Base-by-base conservation (phyloP, 495 filamentous ascomycete genomes). In the Xylaria nigripes region DNA sequence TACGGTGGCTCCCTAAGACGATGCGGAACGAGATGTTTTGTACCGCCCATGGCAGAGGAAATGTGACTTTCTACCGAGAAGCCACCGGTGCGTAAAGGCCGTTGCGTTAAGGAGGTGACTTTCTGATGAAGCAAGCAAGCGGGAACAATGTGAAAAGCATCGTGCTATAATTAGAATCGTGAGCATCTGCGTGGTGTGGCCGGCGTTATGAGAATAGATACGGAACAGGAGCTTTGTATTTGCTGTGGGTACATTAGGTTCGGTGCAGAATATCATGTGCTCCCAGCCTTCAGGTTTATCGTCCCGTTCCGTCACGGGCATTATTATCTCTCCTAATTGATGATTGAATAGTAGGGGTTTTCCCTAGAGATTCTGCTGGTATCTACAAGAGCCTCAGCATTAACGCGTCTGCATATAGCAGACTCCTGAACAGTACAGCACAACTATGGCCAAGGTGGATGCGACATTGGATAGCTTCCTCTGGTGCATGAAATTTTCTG, bases 51-150 rank as follows among this genome's bases (percentile, higher is more conserved):
- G 88, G 86, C 22, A 89, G 84, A 61, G 68, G 79, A 61, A 89
- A 83, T 61, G 76, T 98, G 52, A 80, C 82, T 6, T 94, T 97
- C 68, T 98, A 97, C 66, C 76, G 93, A 32, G 93, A 98, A 70
- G 92, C 94, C 49, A 89, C 85, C 27, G 87, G 87, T 9, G 82
- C 80, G 52, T 90, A 62, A 43, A 42, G 19, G 29, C n/a, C n/a
- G n/a, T n/a, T n/a, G n/a, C n/a, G n/a, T n/a, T n/a, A 60, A 43
- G 44, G 8, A 27, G 18, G 19, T 12, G 27, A 8, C 18, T 12
- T 42, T 30, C 16, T 44, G 25, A 12, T 9, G 15, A 22, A 16
- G 42, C 34, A 30, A 23, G 19, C 22, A 19, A 40, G 34, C 6
- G 15, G n/a, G 3, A 36, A 55, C 8, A 5, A 12, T 30, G 27